Conservation (phyloP, 2,329 filamentous ascomycete genomes). For the Botrytis fragariae region DNA sequence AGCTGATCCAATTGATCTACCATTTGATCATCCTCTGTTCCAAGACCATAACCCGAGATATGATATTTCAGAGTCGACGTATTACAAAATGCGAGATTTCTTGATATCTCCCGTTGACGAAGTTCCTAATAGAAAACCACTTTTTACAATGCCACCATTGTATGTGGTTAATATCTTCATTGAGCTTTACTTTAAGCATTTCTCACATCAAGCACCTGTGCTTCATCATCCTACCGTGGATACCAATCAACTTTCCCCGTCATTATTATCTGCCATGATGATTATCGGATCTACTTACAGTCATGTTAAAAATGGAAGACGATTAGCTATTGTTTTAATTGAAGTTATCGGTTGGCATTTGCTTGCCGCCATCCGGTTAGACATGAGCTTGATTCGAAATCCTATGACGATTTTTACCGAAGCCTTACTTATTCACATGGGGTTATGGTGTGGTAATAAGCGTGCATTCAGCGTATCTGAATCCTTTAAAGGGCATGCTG, state of each 20-base stretch:
- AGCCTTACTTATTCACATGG: conserved; percentile 30
- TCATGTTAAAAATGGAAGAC: conserved; percentile 28
- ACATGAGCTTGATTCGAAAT: conserved; percentile 29
- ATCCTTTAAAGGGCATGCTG: conserved; percentile 28
- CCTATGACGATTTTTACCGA: conserved; percentile 32
- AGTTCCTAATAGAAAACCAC: background rate
- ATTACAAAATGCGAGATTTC: conserved; percentile 9
- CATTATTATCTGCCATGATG: conserved; percentile 31
- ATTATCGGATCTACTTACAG: conserved; percentile 32
- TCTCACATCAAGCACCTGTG: conserved; percentile 33
- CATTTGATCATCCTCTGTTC: conserved; percentile 25
- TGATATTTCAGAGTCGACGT: conserved; percentile 30
- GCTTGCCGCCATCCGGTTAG: conserved; percentile 26
- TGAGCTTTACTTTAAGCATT: conserved; percentile 31
- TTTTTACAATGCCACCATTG: conserved; percentile 28
- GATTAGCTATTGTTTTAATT: conserved; percentile 31
- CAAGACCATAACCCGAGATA: conserved; percentile 27
- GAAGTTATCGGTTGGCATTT: conserved; percentile 33
- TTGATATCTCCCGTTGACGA: conserved; percentile 3
- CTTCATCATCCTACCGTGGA: conserved; percentile 32
- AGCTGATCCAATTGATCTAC: conserved; percentile 26
- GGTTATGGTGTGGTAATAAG: conserved; percentile 34
- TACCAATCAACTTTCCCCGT: conserved; percentile 30
- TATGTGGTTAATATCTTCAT: conserved; percentile 32
- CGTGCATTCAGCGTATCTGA: conserved; percentile 31